Percentiles rank a stretch among this genome's conserved stretches.
These are phyloP conservation scores for Xylaria sp. DNA, from an alignment of 2,329 filamentous ascomycete species.

Conservation along the genomic window DNA sequence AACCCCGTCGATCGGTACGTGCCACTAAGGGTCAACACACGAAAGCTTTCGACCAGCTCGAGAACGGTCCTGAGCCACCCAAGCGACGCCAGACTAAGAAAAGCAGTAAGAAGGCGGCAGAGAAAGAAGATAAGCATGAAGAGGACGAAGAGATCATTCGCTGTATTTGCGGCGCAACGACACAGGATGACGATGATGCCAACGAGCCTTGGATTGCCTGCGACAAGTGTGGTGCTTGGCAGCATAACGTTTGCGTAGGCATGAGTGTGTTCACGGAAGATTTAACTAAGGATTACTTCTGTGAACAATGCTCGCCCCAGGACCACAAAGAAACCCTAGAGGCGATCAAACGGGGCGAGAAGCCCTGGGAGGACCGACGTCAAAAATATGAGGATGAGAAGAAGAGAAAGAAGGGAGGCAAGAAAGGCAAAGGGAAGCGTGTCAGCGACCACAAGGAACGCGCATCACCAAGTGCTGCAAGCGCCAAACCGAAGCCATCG, in stretches of 20 bases:
- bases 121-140: constrained; percentile 65
- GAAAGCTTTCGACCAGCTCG: constrained; percentile 83
- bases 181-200: constrained; percentile 82
- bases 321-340: constrained; percentile 84
- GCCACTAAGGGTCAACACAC: constrained; percentile 97
- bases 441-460: constrained; percentile 70
- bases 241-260: constrained; percentile 96
- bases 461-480: constrained; percentile 54
- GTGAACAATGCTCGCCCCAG: constrained; percentile 86
- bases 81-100: constrained; percentile 60
- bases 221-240: constrained; percentile 92
- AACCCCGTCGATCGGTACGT: constrained; percentile 92
- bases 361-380: constrained; percentile 81
- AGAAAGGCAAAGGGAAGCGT: constrained; percentile 72
- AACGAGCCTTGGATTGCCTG: constrained; percentile 96
- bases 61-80: constrained; percentile 63
- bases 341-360: constrained; percentile 81
- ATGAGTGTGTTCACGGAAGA: constrained; percentile 81
- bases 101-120: constrained; percentile 65
- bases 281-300: constrained; percentile 86
- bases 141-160: constrained; percentile 81
- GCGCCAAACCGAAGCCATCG: constrained; percentile 53
- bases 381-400: constrained; percentile 71
- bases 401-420: constrained; percentile 68
- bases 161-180: constrained; percentile 90